Percentiles rank a stretch among this genome's conserved stretches.
phyloP scores from a whole-genome alignment of 1,284 basidiomycete species.

The Naganishia albida region DNA sequence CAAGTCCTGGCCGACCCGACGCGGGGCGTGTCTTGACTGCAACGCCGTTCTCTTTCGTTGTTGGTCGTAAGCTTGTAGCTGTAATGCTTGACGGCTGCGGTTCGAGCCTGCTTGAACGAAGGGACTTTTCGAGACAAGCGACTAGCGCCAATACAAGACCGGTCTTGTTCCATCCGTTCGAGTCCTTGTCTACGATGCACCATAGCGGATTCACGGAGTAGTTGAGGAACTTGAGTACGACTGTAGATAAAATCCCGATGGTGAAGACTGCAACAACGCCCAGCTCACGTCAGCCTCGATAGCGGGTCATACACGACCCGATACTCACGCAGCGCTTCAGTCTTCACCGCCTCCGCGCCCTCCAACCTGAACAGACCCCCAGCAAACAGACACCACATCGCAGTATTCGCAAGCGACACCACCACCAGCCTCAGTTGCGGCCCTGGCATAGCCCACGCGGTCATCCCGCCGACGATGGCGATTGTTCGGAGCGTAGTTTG shows the following conservation, averaged over 20 bases:
- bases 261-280: conserved; percentile 62
- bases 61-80: conserved; percentile 32
- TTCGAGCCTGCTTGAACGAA: conserved; percentile 44
- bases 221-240: conserved; percentile 75
- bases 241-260: conserved; percentile 68
- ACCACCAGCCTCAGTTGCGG: conserved; percentile 63
- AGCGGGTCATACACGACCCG: not conserved
- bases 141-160: conserved; percentile 58
- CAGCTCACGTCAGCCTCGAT: not conserved
- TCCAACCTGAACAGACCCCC: conserved; percentile 61
- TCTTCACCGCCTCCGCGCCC: conserved; percentile 55
- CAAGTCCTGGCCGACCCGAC: conserved; percentile 32
- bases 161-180: conserved; percentile 69
- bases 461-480: conserved; percentile 62
- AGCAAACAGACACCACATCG: conserved; percentile 60
- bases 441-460: conserved; percentile 62
- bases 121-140: conserved; percentile 46
- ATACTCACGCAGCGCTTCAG: conserved; percentile 62
- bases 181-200: conserved; percentile 69
- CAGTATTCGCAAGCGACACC: conserved; percentile 62
- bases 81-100: conserved; percentile 39
- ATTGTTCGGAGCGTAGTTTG: conserved; percentile 58
- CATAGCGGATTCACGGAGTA: conserved; percentile 84
- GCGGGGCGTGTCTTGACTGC: conserved; percentile 14
- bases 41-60: not conserved